Evolutionary conservation across 2,329 filamentous ascomycete genomes (phyloP).

Genomic region (Tolypocladium nubicola): DNA sequence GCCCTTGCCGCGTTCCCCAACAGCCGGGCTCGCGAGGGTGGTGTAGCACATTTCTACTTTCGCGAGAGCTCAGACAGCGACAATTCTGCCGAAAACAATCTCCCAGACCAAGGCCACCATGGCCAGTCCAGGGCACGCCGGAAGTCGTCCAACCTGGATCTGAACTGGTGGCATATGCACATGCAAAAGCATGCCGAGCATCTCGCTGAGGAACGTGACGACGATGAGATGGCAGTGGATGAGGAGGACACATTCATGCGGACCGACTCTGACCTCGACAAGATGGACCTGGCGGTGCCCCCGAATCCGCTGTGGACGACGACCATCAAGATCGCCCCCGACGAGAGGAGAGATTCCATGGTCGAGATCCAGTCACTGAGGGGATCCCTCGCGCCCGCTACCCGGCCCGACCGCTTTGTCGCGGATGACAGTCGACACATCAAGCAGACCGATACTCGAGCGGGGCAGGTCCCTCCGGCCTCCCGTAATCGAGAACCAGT

Average conservation of each 20-base stretch:
- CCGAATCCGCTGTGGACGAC: constrained; percentile 33
- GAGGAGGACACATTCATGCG: constrained; percentile 16
- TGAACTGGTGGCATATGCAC: constrained; percentile 67
- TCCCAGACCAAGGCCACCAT: constrained; percentile 16
- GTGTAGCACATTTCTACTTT: constrained; percentile 61
- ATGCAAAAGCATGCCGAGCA: constrained; percentile 71
- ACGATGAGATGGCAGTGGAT: constrained; percentile 12
- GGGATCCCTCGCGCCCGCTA: constrained; percentile 13
- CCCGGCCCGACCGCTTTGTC: constrained; percentile 11
- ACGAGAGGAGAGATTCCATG: constrained; percentile 16
- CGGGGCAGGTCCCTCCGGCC: background rate
- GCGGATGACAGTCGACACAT: constrained; percentile 6
- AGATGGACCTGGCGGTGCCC: constrained; percentile 27
- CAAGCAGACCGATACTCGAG: background rate
- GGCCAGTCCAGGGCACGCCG: constrained; percentile 29
- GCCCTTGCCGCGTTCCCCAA: constrained; percentile 69
- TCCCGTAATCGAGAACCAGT: too few species aligned
- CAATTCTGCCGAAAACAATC: constrained; percentile 28
- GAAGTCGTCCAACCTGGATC: constrained; percentile 51
- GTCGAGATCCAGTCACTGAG: constrained; percentile 10
- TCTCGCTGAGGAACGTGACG: constrained; percentile 36
- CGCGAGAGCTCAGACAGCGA: constrained; percentile 53
- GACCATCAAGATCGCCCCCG: constrained; percentile 17
- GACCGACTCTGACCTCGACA: constrained; percentile 31
- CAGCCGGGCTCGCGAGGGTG: constrained; percentile 57